phyloP scores from a whole-genome alignment of 2,329 filamentous ascomycete genomes.

The Diaporthe sp. region DNA sequence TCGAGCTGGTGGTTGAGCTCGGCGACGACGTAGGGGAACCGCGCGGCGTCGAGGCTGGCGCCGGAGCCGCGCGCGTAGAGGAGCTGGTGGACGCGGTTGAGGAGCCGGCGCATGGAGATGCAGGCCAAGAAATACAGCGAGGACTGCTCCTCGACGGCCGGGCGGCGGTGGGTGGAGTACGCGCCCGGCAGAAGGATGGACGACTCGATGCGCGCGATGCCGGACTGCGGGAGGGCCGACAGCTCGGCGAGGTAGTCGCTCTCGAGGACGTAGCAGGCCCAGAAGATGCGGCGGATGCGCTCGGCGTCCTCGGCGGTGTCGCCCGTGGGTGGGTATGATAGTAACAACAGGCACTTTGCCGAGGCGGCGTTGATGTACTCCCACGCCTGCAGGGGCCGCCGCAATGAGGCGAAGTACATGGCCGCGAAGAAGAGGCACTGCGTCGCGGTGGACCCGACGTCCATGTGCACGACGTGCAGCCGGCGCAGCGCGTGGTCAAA shows the following conservation, averaged over 20 bases:
- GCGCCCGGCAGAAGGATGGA: constrained; percentile 62
- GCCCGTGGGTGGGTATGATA: constrained; percentile 57
- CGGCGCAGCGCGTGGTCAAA: constrained; percentile 62
- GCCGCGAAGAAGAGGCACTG: constrained; percentile 66
- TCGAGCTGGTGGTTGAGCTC: constrained; percentile 64
- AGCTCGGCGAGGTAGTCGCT: constrained; percentile 68
- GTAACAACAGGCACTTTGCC: constrained; percentile 62
- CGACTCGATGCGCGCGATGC: constrained; percentile 65
- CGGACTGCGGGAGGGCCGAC: constrained; percentile 63
- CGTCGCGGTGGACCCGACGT: constrained; percentile 59
- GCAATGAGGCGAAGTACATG: constrained; percentile 64
- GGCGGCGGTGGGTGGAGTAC: constrained; percentile 59
- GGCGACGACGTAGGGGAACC: constrained; percentile 62
- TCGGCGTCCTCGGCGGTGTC: constrained; percentile 58
- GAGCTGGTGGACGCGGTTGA: constrained; percentile 63
- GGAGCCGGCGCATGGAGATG: constrained; percentile 63
- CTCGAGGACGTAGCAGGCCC: constrained; percentile 68
- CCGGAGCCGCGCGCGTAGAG: constrained; percentile 59
- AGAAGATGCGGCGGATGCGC: constrained; percentile 65
- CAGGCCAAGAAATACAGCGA: constrained; percentile 67
- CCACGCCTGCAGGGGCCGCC: constrained; percentile 66
- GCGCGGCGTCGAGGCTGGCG: constrained; percentile 57
- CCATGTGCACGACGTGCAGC: constrained; percentile 60
- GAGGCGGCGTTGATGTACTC: constrained; percentile 64
- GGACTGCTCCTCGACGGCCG: constrained; percentile 59